Conservation (phyloP, 768 basidiomycete genomes). For the Filobasidium floriforme region DNA sequence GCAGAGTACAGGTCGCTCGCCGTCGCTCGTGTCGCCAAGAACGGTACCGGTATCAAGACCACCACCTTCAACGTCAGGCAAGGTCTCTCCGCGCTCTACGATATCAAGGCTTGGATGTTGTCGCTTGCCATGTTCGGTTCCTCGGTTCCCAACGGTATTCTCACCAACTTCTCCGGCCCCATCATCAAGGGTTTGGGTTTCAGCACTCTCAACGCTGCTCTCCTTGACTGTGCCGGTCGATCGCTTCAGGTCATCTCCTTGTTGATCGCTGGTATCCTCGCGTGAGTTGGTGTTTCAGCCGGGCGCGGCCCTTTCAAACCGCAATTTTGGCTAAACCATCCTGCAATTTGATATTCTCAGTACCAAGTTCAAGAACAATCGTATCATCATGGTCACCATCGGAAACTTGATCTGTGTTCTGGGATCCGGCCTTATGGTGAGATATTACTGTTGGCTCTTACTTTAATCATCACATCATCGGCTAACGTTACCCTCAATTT, state of each 20-base stretch:
- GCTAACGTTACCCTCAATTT: too few relatives aligned
- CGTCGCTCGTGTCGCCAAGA: constrained; percentile 42
- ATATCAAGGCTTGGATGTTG: constrained; percentile 42
- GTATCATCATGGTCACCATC: constrained; percentile 40
- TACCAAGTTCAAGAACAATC: constrained; percentile 37
- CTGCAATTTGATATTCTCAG: too few relatives aligned
- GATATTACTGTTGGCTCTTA: too few relatives aligned
- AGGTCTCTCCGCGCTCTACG: constrained; percentile 33
- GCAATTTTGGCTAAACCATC: too few relatives aligned
- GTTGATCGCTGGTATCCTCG: constrained; percentile 42
- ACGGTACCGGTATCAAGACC: constrained; percentile 43
- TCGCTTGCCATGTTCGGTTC: constrained; percentile 43
- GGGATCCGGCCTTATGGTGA: constrained; percentile 38
- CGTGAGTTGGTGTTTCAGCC: constrained; percentile 6
- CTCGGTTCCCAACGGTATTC: constrained; percentile 43
- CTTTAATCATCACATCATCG: too few relatives aligned
- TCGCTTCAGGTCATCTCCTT: constrained; percentile 44
- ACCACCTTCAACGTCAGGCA: constrained; percentile 40
- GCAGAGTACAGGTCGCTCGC: constrained; percentile 36
- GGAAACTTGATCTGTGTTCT: constrained; percentile 42
- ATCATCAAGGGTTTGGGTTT: constrained; percentile 45
- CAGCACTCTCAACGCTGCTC: constrained; percentile 39
- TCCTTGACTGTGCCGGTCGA: constrained; percentile 44
- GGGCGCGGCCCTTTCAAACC: too few relatives aligned
- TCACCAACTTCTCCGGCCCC: constrained; percentile 44